These are phyloP conservation scores for Blattamonas nauphoetae DNA, from an alignment of 78 protist species.

Conservation along the genomic window DNA sequence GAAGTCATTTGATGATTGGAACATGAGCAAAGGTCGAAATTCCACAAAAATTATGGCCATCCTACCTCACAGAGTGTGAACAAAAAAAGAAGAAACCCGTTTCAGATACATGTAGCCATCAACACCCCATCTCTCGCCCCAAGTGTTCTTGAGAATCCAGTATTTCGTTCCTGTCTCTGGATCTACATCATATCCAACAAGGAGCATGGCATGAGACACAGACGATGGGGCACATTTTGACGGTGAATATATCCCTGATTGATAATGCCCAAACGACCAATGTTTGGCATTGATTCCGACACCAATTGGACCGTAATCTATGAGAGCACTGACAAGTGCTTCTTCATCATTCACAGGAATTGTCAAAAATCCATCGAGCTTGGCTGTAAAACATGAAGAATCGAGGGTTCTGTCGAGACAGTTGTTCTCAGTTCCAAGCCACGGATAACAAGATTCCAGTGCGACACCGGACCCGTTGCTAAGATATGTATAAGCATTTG, in stretches of 20 bases:
- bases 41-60: no score
- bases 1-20: no score
- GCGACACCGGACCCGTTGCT: not conserved
- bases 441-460: not conserved
- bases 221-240: not conserved
- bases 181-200: constrained; percentile 9
- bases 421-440: not conserved
- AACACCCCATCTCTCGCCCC: constrained; percentile 26
- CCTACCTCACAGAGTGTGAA: no score
- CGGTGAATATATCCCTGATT: not conserved
- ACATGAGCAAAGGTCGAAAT: no score
- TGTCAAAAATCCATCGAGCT: not conserved
- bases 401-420: not conserved
- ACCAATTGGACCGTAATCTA: not conserved
- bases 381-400: not conserved
- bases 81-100: no score
- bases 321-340: not conserved
- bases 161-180: not conserved
- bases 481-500: not conserved
- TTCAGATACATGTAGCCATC: constrained; percentile 21
- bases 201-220: constrained; percentile 3
- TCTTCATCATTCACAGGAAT: not conserved
- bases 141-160: constrained; percentile 17
- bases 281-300: not conserved
- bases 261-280: not conserved